Base-by-base conservation (phyloP, 2,329 filamentous ascomycete species). In the Cladosporium velox region DNA sequence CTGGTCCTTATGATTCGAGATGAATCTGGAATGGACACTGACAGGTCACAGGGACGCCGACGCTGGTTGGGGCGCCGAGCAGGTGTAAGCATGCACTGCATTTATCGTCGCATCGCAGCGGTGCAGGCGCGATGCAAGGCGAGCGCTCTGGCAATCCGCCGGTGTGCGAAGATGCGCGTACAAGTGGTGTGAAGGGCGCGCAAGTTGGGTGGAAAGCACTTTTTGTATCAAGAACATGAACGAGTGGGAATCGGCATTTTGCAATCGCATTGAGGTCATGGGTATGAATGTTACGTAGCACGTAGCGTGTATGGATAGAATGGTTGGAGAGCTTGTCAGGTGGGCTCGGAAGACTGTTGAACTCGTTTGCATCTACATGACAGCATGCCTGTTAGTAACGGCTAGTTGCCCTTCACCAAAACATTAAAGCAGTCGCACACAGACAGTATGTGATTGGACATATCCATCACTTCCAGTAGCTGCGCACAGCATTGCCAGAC, bases 31-130 rank as follows among this genome's bases (percentile, higher is more conserved):
- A 35, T 60, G 28, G 28, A 64, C 18, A 32, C 64, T 71, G 38
- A 68, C 65, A 54, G 4, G 2, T 15, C 55, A 59, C 67, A 82
- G 81, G 70, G 83, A 84, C 70, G 83, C 82, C 47, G 83, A 85
- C 70, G 80, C 79, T 51, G 81, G 83, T 55, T 85, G 83, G 83
- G 83, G 83, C 34, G 81, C 81, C 32, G 83, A 85, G 71, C 83
- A 84, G 73, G 82, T 85, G 47, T 85, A 82, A 75, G 34, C 26
- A 57, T 8, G 3, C 34, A 26, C 18, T 55, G 49, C 21, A 57
- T 26, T 34, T 14, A 52, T 64, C 51, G 49, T 32, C 18, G n/a
- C 21, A 55, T 58, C 35, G 61, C 51, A 55, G 59, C 61, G 61
- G 61, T 64, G 61, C 55, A 58, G 55, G 55, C 55, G 34, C 34